phyloP scores from a whole-genome alignment of 768 basidiomycete species.

The Leucosporidium yakuticum region DNA sequence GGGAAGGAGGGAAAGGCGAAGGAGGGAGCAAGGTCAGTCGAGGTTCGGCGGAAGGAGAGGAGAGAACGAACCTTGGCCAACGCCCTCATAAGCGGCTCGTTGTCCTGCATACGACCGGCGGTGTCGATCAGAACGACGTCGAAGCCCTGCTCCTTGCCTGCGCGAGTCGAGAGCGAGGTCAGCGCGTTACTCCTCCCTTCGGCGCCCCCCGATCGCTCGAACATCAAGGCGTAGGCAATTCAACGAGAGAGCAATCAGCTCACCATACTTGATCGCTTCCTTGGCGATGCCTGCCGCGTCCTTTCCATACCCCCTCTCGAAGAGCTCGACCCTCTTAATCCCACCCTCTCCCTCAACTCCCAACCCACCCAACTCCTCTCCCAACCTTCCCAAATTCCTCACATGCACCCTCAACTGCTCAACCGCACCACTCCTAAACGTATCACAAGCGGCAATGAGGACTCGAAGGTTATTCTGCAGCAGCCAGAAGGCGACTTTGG shows the following conservation, averaged over 20 bases:
- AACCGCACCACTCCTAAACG: conserved; percentile 91
- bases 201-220: too few species aligned
- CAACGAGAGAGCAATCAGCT: conserved; percentile 31
- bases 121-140: conserved; percentile 98
- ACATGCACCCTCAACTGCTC: conserved; percentile 97
- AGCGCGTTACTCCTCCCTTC: background rate
- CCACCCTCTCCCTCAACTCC: conserved; percentile 44
- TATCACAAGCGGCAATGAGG: conserved; percentile 96
- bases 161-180: background rate
- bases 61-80: conserved; percentile 68
- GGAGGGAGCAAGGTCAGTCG: conserved; percentile 4
- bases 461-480: conserved; percentile 90
- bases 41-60: background rate
- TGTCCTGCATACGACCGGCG: conserved; percentile 98
- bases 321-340: conserved; percentile 76
- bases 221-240: background rate
- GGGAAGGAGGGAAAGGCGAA: background rate
- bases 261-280: conserved; percentile 87
- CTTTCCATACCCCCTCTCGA: conserved; percentile 94
- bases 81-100: conserved; percentile 97
- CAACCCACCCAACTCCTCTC: conserved; percentile 50
- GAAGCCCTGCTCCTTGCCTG: conserved; percentile 81
- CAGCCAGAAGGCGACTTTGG: conserved; percentile 98
- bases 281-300: conserved; percentile 97
- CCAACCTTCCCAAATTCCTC: conserved; percentile 80